phyloP scores from a whole-genome alignment of 371 early-diverging fungal genomes.

The Mortierella sp. region DNA sequence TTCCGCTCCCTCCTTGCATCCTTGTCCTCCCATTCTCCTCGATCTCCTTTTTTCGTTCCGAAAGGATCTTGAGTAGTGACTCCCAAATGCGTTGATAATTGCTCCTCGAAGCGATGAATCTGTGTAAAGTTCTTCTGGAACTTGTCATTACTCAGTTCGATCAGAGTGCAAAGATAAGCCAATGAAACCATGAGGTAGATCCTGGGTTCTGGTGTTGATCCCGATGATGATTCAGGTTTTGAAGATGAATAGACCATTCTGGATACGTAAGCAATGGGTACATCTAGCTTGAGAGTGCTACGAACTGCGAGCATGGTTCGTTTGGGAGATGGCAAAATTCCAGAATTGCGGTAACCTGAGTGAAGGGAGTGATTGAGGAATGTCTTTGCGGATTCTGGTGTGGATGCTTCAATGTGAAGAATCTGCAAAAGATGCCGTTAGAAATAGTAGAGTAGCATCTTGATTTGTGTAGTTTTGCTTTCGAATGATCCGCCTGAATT shows the following conservation, averaged over 20 bases:
- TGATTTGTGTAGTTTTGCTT: background rate
- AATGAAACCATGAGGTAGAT: conserved; percentile 62
- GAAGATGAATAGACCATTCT: background rate
- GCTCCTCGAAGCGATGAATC: conserved; percentile 60
- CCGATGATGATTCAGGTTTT: background rate
- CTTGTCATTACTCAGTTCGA: conserved; percentile 64
- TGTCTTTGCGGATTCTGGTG: conserved; percentile 62
- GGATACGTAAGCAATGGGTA: conserved; percentile 67
- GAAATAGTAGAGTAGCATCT: background rate
- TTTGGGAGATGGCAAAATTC: conserved; percentile 66
- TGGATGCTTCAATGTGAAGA: conserved; percentile 69
- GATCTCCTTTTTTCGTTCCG: conserved; percentile 19
- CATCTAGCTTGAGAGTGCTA: conserved; percentile 69
- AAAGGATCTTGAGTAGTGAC: background rate
- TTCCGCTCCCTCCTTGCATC: conserved; percentile 69
- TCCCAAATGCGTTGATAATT: conserved; percentile 45
- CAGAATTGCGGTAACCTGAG: conserved; percentile 72
- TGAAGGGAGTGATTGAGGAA: conserved; percentile 62
- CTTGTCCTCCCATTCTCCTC: conserved; percentile 61
- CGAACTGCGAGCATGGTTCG: conserved; percentile 73
- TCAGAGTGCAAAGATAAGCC: conserved; percentile 57
- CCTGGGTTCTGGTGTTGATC: conserved; percentile 14
- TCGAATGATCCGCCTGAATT: background rate
- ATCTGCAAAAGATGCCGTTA: conserved; percentile 54
- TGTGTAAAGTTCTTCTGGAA: conserved; percentile 62